Conservation (phyloP, 2,329 filamentous ascomycete species). For the Cercospora sesami region DNA sequence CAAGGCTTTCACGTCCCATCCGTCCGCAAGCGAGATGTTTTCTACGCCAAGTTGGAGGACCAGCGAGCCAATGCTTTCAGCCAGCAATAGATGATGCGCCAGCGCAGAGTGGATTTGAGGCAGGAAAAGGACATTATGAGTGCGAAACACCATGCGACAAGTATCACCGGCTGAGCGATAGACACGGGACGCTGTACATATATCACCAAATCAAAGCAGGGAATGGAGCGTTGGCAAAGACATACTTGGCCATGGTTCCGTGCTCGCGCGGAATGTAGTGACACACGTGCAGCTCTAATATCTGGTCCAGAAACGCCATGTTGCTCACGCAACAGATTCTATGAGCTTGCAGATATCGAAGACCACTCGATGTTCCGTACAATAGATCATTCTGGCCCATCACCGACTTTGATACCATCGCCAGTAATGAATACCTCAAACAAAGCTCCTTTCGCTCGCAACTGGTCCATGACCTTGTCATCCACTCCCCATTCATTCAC, state of each 20-base stretch:
- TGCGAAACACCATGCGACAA: conserved; percentile 13
- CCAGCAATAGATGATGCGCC: conserved; percentile 28
- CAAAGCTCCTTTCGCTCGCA: conserved; percentile 24
- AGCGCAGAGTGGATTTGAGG: background rate
- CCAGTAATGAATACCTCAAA: conserved; percentile 32
- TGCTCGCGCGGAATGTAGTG: background rate
- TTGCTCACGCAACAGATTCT: background rate
- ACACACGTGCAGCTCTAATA: background rate
- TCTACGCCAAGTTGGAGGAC: conserved; percentile 64
- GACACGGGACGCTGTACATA: conserved; percentile 22
- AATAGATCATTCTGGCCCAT: conserved; percentile 22
- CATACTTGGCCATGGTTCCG: background rate
- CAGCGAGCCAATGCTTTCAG: conserved; percentile 55
- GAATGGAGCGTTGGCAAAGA: conserved; percentile 21
- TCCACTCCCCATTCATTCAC: conserved; percentile 36
- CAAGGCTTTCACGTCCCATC: conserved; percentile 65
- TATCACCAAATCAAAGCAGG: conserved; percentile 18
- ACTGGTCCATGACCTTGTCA: conserved; percentile 23
- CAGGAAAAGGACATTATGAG: conserved; percentile 5
- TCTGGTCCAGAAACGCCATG: background rate
- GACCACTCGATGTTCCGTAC: too few relatives aligned
- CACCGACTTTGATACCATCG: conserved; percentile 25
- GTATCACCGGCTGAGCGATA: conserved; percentile 1
- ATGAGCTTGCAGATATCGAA: background rate
- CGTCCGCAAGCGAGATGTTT: conserved; percentile 62